These are phyloP conservation scores for Dioscorea zingiberensis DNA, from an alignment of 106 monocot species.

Conservation along the genomic window DNA sequence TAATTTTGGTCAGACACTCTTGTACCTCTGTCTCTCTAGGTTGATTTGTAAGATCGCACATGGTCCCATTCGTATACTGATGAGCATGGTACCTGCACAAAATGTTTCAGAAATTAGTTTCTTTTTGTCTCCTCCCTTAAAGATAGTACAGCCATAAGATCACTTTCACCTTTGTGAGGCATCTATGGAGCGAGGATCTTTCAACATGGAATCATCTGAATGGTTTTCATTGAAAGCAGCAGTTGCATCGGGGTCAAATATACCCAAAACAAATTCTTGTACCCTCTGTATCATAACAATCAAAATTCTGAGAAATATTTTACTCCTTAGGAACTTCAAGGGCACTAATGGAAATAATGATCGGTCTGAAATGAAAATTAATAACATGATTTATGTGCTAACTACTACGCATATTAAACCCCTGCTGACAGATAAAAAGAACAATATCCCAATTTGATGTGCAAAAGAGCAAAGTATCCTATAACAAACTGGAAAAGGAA, in stretches of 20 bases:
- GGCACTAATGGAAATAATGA: too few species aligned
- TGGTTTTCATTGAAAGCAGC: slow-evolving; percentile 51
- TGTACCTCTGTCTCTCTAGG: slow-evolving; percentile 77
- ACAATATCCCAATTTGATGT: too few species aligned
- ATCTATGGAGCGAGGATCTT: slow-evolving; percentile 81
- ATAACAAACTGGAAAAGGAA: too few species aligned
- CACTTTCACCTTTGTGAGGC: slow-evolving; percentile 59
- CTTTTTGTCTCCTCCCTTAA: background rate
- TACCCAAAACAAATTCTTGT: slow-evolving; percentile 76
- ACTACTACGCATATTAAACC: too few species aligned
- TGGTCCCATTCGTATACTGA: slow-evolving; percentile 75
- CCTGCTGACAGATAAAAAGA: too few species aligned
- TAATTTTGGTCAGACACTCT: background rate
- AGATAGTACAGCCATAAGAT: background rate
- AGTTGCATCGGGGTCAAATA: slow-evolving; percentile 60
- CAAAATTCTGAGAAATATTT: background rate
- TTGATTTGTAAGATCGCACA: slow-evolving; percentile 74
- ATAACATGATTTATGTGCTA: too few species aligned
- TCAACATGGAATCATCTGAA: slow-evolving; percentile 46
- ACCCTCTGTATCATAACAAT: slow-evolving; percentile 32
- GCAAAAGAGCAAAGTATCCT: too few species aligned
- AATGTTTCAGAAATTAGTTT: background rate
- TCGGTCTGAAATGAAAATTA: too few species aligned
- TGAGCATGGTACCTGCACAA: slow-evolving; percentile 70
- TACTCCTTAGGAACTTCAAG: background rate